These are phyloP conservation scores for Colletotrichum sp. DNA, from an alignment of 2,329 filamentous ascomycete species.

Conservation along the genomic window DNA sequence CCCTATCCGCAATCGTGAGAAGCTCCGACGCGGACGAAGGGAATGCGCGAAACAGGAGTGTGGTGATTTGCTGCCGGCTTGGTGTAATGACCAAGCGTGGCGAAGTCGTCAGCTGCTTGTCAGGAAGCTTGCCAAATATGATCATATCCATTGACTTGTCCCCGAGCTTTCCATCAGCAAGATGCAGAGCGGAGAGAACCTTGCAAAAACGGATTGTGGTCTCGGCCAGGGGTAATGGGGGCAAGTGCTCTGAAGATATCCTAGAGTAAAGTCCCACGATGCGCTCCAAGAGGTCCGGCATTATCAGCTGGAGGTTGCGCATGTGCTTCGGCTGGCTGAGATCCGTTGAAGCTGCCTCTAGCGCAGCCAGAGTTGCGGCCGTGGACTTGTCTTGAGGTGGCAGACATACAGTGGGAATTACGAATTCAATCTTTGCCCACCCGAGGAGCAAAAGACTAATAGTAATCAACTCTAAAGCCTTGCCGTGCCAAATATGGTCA, in stretches of 20 bases:
- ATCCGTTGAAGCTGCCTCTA: slow-evolving; percentile 36
- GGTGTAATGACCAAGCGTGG: slow-evolving; percentile 62
- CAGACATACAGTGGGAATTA: slow-evolving; percentile 66
- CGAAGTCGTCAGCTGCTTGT: slow-evolving; percentile 53
- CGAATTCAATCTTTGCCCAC: slow-evolving; percentile 85
- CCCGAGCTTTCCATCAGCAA: slow-evolving; percentile 68
- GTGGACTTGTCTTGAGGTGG: slow-evolving; percentile 53
- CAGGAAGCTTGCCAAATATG: slow-evolving; percentile 64
- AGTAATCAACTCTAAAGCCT: slow-evolving; percentile 87
- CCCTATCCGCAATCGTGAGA: slow-evolving; percentile 76
- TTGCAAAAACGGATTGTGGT: slow-evolving; percentile 76
- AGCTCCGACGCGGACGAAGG: slow-evolving; percentile 70
- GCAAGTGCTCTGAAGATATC: slow-evolving; percentile 73
- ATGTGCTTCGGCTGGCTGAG: slow-evolving; percentile 57
- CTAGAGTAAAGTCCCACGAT: slow-evolving; percentile 77
- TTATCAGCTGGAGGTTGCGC: slow-evolving; percentile 58
- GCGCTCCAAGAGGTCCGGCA: slow-evolving; percentile 78
- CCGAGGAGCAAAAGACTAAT: slow-evolving; percentile 83
- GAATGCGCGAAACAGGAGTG: slow-evolving; percentile 71
- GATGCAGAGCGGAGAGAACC: slow-evolving; percentile 70
- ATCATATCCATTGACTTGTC: slow-evolving; percentile 67
- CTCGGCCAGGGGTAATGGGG: slow-evolving; percentile 75
- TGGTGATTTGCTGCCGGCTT: slow-evolving; percentile 67
- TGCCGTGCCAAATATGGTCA: slow-evolving; percentile 97
- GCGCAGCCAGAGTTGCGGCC: slow-evolving; percentile 18